Evolutionary conservation across 2,329 filamentous ascomycete species (phyloP), one percentile per base, ranked within the genome.

Genomic region (Tolypocladium endophyticum): DNA sequence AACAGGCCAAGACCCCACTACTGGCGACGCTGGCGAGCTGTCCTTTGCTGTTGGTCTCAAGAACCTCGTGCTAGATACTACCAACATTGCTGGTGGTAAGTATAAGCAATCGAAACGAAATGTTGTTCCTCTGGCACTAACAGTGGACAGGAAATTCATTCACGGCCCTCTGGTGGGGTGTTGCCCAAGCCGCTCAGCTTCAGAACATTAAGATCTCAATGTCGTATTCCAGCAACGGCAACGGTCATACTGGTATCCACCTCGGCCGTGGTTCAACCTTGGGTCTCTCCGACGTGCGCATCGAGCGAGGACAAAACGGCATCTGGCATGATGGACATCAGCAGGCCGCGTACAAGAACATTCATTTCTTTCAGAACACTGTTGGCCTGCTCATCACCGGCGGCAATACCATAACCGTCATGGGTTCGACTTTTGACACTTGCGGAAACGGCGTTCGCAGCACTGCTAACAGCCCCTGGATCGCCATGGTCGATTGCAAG

Each of bases 181-280:
- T 79, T n/a, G 76, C 76, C 2, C 75, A 78, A 60, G 75, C 61
- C 20, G 70, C 73, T 0, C 73, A 77, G 55, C 67, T 77, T 8
- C 74, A 76, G 54, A 78, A 79, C 58, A 65, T 78, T 61, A 74
- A 70, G 60, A 78, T 79, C 55, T 68, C 61, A 23, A 76, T 79
- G 74, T 64, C 74, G 2, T 60, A 59, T 1, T 72, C 75, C 0
- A 63, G 59, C 43, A 71, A 72, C 50, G 71, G 71, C 36, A 64
- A 68, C 1, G 75, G 76, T 1, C 76, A 79, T 62, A 74, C 71
- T 3, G 76, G 76, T 36, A 77, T 79, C 54, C 62, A 61, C 2
- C 71, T 78, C 28, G 71, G 71, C 1, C 67, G 74, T 23, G 76
- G 76, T 3, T 78, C 76, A 20, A 77, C 75, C 2, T 68, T 78